Base-by-base conservation (phyloP, 306 rosid species). In the Ceratonia siliqua region DNA sequence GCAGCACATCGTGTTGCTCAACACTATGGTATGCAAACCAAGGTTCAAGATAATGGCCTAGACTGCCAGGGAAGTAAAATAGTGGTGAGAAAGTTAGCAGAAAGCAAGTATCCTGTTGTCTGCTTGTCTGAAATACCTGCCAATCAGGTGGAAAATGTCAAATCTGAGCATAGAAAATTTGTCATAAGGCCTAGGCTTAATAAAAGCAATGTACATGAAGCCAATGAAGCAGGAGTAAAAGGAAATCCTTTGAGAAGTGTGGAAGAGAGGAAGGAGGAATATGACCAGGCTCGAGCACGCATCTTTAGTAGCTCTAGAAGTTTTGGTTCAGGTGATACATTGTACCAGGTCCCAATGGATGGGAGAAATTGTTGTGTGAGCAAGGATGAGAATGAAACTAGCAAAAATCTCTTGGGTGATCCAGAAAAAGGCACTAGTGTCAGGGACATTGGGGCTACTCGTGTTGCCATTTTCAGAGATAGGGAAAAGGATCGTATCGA, bases 1-100 rank as follows among this genome's bases (percentile, higher is more conserved):
- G 98, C 98, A 15, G 98, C 97, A 11, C 97, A 93, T 73, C 93
- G 98, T 62, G 97, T 90, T 81, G 94, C 95, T 81, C 97, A 93
- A 82, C 92, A 89, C 85, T 93, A 93, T 49, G 86, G 92, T 72
- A 79, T 89, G 83, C 96, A 82, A 65, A 93, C 98, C 58, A 80
- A 86, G 90, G 96, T 87, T 72, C 97, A 85, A 72, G 98, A 89
- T 62, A 32, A 33, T 78, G 90, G 88, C 65, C 71, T 87, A 62
- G 98, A 93, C 79, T 86, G 98, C 14, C 96, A 86, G 84, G 95
- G 93, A 73, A 89, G 87, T 85, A 86, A 85, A 79, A 92, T 92
- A 78, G 45, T 92, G 79, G 96, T 87, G 75, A 90, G 83, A 62
- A 92, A 90, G 77, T 82, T 89, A 55, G 57, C 78, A 9, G 96